Conservation (phyloP, 1,139 yeast species). For the Nadsonia starkeyi-henricii region DNA sequence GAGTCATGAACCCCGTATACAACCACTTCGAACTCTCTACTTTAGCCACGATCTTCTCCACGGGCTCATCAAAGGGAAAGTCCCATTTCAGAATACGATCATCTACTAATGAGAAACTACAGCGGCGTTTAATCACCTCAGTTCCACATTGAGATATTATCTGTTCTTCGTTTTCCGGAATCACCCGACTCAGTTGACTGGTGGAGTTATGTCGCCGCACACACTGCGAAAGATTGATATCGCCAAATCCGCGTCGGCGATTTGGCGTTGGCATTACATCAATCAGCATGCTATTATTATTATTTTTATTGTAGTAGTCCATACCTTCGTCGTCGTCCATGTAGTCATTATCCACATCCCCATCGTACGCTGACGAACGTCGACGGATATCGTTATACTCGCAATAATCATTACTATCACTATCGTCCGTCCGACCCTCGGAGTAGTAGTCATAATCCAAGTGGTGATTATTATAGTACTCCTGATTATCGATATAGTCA, state of each 20-base stretch:
- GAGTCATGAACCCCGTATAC: constrained; percentile 3
- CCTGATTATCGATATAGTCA: too few species aligned
- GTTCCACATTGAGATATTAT: neutral
- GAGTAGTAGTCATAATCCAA: neutral
- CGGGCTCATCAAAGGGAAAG: constrained; percentile 18
- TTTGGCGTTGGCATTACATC: constrained; percentile 1
- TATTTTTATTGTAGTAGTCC: neutral
- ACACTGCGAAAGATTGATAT: neutral
- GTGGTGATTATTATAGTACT: too few species aligned
- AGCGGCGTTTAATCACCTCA: constrained; percentile 7
- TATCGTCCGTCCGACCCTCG: neutral
- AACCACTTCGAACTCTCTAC: constrained; percentile 5
- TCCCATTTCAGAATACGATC: constrained; percentile 24
- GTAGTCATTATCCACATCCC: neutral
- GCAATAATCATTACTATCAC: neutral
- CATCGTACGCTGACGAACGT: neutral
- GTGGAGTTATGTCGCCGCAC: neutral
- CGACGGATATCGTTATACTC: too few species aligned
- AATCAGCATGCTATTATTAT: too few species aligned
- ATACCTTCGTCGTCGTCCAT: neutral
- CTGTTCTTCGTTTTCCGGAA: neutral
- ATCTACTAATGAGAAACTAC: constrained; percentile 35
- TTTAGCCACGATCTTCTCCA: constrained; percentile 9
- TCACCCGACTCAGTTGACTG: neutral
- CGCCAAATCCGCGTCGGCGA: neutral